Conservation (phyloP, 2,329 filamentous ascomycete species). For the Geosmithia flava region DNA sequence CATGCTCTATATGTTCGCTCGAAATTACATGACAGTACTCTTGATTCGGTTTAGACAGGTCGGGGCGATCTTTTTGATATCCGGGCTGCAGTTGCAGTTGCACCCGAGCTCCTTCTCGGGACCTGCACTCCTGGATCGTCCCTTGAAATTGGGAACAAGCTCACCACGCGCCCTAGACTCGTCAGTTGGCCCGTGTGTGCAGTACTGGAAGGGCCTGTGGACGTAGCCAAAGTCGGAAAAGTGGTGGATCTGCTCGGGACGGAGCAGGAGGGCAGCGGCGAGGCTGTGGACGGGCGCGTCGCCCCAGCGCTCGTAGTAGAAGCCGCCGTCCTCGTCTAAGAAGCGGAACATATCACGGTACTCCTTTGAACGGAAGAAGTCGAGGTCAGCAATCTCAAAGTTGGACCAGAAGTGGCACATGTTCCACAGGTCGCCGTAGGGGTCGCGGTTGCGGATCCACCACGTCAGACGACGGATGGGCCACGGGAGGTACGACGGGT, state of each 20-base stretch:
- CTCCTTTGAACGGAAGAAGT: slow-evolving; percentile 25
- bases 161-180: slow-evolving; percentile 2
- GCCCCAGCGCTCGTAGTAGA: slow-evolving; percentile 32
- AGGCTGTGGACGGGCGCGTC: slow-evolving; percentile 31
- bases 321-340: slow-evolving; percentile 26
- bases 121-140: neutral
- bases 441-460: slow-evolving; percentile 21
- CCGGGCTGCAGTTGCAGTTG: slow-evolving; percentile 5
- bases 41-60: slow-evolving; percentile 4
- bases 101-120: slow-evolving; percentile 4
- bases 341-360: slow-evolving; percentile 28
- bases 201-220: slow-evolving; percentile 19
- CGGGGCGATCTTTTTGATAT: slow-evolving; percentile 1
- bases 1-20: too few species aligned
- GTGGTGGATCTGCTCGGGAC: slow-evolving; percentile 26
- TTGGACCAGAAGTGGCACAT: slow-evolving; percentile 35
- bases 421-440: slow-evolving; percentile 27
- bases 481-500: slow-evolving; percentile 35
- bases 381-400: slow-evolving; percentile 32
- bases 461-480: slow-evolving; percentile 24
- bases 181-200: slow-evolving; percentile 8
- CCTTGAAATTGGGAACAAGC: slow-evolving; percentile 1
- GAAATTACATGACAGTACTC: slow-evolving; percentile 4
- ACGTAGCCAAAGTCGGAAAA: slow-evolving; percentile 30
- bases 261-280: slow-evolving; percentile 26